Base-by-base conservation (phyloP, 176 grass and related monocot genomes). In the Thalia dealbata region DNA sequence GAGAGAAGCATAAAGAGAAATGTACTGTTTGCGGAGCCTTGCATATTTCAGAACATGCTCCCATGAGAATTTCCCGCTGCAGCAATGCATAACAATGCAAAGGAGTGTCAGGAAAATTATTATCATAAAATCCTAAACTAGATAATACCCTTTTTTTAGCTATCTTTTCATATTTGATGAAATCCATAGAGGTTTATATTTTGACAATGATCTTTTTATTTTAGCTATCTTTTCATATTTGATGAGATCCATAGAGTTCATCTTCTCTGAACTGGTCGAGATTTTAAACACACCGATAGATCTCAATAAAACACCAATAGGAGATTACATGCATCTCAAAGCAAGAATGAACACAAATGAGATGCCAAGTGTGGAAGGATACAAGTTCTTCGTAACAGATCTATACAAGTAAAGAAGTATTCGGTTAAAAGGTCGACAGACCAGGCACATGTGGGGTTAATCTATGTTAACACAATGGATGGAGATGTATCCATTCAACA, bases 1-100 rank as follows among this genome's bases (percentile, higher is more conserved):
- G 66, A 92, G 83, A 62, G 89, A 97, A 7, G 89, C 89, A 80
- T 97, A 97, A 71, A 90, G 84, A 86, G 93, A 90, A 71, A 97
- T 82, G 27, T 97, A 97, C 56, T 14, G 68, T 79, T 90, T 97
- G 16, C 93, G 81, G 73, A 92, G 93, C 71, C 72, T 88, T 71
- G 89, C 75, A 69, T 88, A 69, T 86, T 46, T 90, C 78, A 97
- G 78, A 64, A 97, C 79, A 79, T 88, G 89, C 71, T 97, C 93
- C 93, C 93, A 97, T 77, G 87, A 89, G 51, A 97, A 71, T 80
- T 71, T 90, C 58, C 93, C 87, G 71, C 93, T 97, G 81, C 77
- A 82, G 74, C 52, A 51, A 44, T 11, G 11, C 13, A 68, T 8
- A 68, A 68, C 42, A 68, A 68, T 35, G 43, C 43, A 43, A n/a